These are phyloP conservation scores for Beauveria scarabaeidicola DNA, from an alignment of 2,329 filamentous ascomycete species.

Conservation along the genomic window DNA sequence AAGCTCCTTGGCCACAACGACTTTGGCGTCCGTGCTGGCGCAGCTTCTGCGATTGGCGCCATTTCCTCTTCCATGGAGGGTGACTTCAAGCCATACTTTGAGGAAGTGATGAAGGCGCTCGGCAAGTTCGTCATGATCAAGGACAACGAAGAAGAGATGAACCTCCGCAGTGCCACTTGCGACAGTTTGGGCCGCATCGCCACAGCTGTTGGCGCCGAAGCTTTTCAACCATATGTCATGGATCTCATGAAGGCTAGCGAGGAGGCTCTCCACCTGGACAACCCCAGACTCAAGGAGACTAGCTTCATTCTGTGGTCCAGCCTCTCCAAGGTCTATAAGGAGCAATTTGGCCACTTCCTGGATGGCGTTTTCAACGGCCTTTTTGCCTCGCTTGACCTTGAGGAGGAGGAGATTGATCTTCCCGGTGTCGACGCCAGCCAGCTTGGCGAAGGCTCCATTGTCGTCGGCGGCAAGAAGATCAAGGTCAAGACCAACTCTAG, in stretches of 20 bases:
- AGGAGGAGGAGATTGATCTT: conserved; percentile 78
- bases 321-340: conserved; percentile 86
- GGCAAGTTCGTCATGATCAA: conserved; percentile 78
- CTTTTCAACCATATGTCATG: conserved; percentile 85
- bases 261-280: conserved; percentile 79
- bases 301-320: conserved; percentile 97
- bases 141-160: conserved; percentile 80
- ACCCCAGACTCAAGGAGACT: conserved; percentile 86
- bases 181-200: conserved; percentile 94
- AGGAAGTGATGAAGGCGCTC: conserved; percentile 81
- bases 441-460: conserved; percentile 67
- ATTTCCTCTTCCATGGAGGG: conserved; percentile 79
- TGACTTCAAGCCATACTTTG: conserved; percentile 84
- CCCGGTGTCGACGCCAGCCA: conserved; percentile 49
- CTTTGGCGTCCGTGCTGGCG: conserved; percentile 80
- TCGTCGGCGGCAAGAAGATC: conserved; percentile 74
- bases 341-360: conserved; percentile 72
- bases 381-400: conserved; percentile 75
- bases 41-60: conserved; percentile 82
- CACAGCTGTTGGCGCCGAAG: conserved; percentile 71
- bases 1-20: conserved; percentile 77
- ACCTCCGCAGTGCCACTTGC: conserved; percentile 80
- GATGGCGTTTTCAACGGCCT: conserved; percentile 70
- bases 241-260: conserved; percentile 89
- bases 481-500: conserved; percentile 58